Conservation (phyloP, 768 basidiomycete species). For the Boletus subcaerulescens region DNA sequence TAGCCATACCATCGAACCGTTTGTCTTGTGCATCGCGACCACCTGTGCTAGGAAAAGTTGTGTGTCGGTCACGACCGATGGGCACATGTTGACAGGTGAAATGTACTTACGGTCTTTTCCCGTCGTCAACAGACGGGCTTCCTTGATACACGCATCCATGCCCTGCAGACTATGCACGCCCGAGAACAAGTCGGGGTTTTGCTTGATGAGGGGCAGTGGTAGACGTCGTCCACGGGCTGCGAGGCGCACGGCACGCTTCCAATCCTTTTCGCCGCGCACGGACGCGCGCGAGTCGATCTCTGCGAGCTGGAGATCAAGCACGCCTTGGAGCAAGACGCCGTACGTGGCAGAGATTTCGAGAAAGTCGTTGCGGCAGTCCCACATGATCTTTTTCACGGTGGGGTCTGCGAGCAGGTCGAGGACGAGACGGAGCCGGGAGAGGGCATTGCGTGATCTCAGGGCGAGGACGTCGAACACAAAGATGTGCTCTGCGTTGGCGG, state of each 20-base stretch:
- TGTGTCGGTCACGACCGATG: neutral
- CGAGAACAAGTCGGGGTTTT: slow-evolving; percentile 23
- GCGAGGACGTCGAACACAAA: slow-evolving; percentile 39
- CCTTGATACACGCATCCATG: slow-evolving; percentile 33
- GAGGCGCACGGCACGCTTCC: slow-evolving; percentile 27
- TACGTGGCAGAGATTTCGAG: slow-evolving; percentile 33
- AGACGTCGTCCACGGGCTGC: slow-evolving; percentile 24
- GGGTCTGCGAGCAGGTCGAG: slow-evolving; percentile 29
- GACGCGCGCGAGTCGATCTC: slow-evolving; percentile 33
- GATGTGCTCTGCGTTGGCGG: slow-evolving; percentile 29
- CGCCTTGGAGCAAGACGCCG: slow-evolving; percentile 27
- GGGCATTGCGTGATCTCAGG: slow-evolving; percentile 15
- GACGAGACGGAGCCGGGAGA: slow-evolving; percentile 23
- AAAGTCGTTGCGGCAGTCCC: slow-evolving; percentile 43
- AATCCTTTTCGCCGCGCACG: slow-evolving; percentile 26
- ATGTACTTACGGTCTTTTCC: slow-evolving; percentile 34
- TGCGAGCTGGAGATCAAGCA: slow-evolving; percentile 42
- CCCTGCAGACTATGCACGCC: slow-evolving; percentile 36
- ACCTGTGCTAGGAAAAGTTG: slow-evolving; percentile 28
- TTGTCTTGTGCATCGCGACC: slow-evolving; percentile 35
- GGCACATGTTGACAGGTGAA: neutral
- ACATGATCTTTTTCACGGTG: slow-evolving; percentile 37
- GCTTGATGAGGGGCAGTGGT: slow-evolving; percentile 20
- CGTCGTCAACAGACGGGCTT: slow-evolving; percentile 21
- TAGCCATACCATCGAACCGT: slow-evolving; percentile 33